A percentile compares a stretch with the other conserved stretches of the same genome.
These are phyloP conservation scores for Nannochloris sp. DNA, from an alignment of 139 green algal genomes.

Conservation along the genomic window DNA sequence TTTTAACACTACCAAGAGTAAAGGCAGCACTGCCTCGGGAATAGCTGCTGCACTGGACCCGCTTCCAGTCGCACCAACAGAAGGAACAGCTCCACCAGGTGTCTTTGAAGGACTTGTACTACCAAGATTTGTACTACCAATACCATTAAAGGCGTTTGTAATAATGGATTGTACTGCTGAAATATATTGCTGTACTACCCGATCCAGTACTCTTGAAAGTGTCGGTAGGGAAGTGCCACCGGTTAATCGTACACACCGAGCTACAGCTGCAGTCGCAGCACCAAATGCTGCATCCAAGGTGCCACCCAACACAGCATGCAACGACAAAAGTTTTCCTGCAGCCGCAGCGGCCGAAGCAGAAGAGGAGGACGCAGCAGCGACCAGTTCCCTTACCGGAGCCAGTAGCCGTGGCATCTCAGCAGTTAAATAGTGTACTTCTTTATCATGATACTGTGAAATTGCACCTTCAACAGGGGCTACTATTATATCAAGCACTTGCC, in stretches of 20 bases:
- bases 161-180: slow-evolving; percentile 9
- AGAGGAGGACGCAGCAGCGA: not conserved
- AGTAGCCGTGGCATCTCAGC: slow-evolving; percentile 17
- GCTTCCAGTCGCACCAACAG: not conserved
- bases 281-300: slow-evolving; percentile 2
- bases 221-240: slow-evolving; percentile 50
- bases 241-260: slow-evolving; percentile 45
- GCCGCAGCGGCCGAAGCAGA: not conserved
- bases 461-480: slow-evolving; percentile 26
- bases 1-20: slow-evolving; percentile 38
- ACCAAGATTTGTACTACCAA: too few species aligned
- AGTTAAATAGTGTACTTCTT: slow-evolving; percentile 20
- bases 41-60: slow-evolving; percentile 16
- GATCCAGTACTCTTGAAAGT: slow-evolving; percentile 49
- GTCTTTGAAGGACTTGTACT: too few species aligned
- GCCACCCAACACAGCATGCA: slow-evolving; percentile 3
- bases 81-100: slow-evolving; percentile 2
- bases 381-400: not conserved
- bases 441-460: slow-evolving; percentile 29
- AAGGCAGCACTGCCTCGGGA: slow-evolving; percentile 35
- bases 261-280: slow-evolving; percentile 11
- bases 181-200: slow-evolving; percentile 33
- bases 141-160: too few species aligned
- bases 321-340: not conserved
- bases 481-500: too few species aligned